A percentile compares a stretch with the other conserved stretches of the same genome.
Evolutionary conservation across 768 basidiomycete species (phyloP).

Genomic region (Krasilnikovozyma curviuscula): DNA sequence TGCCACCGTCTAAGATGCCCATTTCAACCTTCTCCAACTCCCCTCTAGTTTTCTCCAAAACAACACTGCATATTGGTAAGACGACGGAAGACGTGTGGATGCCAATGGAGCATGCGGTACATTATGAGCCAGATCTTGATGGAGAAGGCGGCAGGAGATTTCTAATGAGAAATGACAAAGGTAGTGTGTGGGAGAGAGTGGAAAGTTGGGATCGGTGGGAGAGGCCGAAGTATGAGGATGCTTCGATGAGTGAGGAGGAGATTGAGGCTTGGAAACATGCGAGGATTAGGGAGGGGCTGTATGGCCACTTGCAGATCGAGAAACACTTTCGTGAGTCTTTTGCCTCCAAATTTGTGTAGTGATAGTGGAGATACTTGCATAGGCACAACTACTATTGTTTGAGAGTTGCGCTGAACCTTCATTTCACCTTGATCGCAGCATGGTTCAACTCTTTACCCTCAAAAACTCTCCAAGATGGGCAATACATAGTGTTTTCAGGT

Average conservation of each 20-base stretch:
- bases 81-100: conserved; percentile 3
- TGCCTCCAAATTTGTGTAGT: too few species aligned
- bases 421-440: too few species aligned
- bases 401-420: too few species aligned
- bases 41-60: neutral
- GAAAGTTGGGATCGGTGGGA: conserved; percentile 1
- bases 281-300: conserved; percentile 3
- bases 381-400: too few species aligned
- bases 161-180: neutral
- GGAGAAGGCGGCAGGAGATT: neutral
- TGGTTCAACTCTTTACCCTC: too few species aligned
- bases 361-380: too few species aligned
- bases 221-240: neutral
- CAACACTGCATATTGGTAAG: neutral
- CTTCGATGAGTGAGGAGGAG: neutral
- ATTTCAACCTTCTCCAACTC: conserved; percentile 1
- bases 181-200: neutral
- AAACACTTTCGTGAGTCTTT: too few species aligned
- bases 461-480: too few species aligned
- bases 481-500: too few species aligned
- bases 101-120: neutral
- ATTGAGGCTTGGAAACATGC: too few species aligned
- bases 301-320: neutral
- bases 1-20: too few species aligned
- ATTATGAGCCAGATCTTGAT: neutral